Evolutionary conservation across 2,329 filamentous ascomycete genomes (phyloP).

Genomic region (Verticillium zaregamsianum): DNA sequence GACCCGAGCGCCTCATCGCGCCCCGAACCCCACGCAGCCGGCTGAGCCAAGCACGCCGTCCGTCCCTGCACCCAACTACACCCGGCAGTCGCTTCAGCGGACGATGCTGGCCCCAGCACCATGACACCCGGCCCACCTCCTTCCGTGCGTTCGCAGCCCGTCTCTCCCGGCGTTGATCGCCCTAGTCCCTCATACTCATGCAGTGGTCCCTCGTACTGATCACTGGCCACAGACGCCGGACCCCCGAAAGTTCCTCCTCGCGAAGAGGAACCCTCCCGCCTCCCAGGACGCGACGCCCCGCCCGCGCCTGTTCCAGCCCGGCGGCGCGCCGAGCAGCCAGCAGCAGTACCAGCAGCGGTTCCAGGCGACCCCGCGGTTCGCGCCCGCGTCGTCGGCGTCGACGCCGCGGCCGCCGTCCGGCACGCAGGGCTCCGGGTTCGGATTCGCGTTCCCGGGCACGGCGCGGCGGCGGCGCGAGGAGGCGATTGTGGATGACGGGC

Average conservation of each 20-base stretch:
- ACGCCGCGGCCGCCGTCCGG: constrained; percentile 10
- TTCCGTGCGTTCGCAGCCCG: not conserved
- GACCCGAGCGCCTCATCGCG: not conserved
- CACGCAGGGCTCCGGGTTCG: constrained; percentile 2
- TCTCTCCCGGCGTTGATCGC: no score
- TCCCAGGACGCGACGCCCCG: constrained; percentile 25
- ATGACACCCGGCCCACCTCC: constrained; percentile 2
- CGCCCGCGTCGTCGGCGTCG: constrained; percentile 19
- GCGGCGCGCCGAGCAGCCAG: constrained; percentile 1
- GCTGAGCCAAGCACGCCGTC: not conserved
- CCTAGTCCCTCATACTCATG: no score
- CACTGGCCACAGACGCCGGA: constrained; percentile 27
- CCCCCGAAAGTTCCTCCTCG: constrained; percentile 32
- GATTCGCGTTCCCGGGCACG: constrained; percentile 12
- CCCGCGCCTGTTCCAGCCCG: constrained; percentile 4
- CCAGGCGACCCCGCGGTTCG: constrained; percentile 34
- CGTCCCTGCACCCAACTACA: not conserved
- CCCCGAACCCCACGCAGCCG: not conserved
- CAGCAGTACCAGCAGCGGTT: constrained; percentile 21
- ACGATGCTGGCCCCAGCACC: not conserved
- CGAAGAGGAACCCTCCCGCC: constrained; percentile 26
- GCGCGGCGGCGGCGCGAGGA: constrained; percentile 14
- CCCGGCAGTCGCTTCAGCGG: not conserved
- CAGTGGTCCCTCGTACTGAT: no score
- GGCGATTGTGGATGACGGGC: constrained; percentile 6